Percentiles rank a stretch among this genome's conserved stretches.
Conservation (phyloP, 176 grass and related monocot genomes). For the Oryza nivara region DNA sequence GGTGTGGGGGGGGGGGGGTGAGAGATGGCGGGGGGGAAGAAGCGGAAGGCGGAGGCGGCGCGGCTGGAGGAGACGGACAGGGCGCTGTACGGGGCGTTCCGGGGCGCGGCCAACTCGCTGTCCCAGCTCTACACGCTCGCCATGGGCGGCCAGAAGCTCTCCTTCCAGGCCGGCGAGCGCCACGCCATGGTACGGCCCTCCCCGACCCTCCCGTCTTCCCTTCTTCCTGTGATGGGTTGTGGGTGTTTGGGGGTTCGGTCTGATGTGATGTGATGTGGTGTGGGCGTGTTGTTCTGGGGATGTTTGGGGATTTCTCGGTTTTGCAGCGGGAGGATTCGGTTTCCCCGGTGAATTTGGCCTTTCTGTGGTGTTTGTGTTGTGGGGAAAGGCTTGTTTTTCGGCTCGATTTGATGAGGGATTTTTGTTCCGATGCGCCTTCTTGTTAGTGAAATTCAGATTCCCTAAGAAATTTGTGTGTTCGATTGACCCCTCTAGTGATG, state of each 20-base stretch:
- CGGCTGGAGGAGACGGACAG: slow-evolving; percentile 78
- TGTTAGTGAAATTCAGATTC: not conserved
- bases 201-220: no score
- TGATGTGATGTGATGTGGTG: not conserved
- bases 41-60: slow-evolving; percentile 72
- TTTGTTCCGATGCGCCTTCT: not conserved
- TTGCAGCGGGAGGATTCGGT: not conserved
- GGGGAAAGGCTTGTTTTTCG: no score
- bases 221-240: not conserved
- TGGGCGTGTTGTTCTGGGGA: not conserved
- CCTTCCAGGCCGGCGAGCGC: slow-evolving; percentile 70
- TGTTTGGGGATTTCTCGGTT: not conserved
- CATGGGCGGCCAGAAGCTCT: slow-evolving; percentile 73
- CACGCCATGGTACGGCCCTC: slow-evolving; percentile 59
- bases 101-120: slow-evolving; percentile 68
- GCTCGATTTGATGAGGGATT: not conserved
- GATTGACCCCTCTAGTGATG: not conserved
- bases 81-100: slow-evolving; percentile 68
- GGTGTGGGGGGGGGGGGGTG: not conserved
- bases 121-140: slow-evolving; percentile 71
- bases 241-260: not conserved
- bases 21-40: slow-evolving; percentile 54
- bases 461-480: not conserved
- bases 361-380: not conserved
- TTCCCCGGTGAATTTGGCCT: not conserved